phyloP scores from a whole-genome alignment of 345 rosid species.

The Eucalyptus caleyi region DNA sequence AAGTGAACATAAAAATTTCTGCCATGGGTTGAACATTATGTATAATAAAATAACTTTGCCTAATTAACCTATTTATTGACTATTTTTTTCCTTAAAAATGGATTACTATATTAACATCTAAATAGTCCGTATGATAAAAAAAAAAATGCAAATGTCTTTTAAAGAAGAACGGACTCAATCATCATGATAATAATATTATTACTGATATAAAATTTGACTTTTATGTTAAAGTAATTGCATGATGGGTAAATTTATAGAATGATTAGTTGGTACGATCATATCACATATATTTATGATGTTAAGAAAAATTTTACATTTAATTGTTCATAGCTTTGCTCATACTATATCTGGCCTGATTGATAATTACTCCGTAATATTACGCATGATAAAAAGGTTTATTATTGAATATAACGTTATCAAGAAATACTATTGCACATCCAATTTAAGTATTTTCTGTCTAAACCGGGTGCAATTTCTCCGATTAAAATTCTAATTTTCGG shows the following conservation, averaged over 20 bases:
- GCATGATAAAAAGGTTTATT: neutral
- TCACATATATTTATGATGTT: neutral
- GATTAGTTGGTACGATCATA: neutral
- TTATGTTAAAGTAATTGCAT: neutral
- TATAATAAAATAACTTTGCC: too few relatives aligned
- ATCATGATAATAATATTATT: neutral
- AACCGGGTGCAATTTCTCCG: neutral
- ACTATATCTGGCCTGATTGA: neutral
- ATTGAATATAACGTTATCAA: neutral
- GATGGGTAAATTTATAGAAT: neutral
- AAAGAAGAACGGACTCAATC: neutral
- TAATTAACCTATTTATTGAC: too few relatives aligned
- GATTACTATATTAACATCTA: too few relatives aligned
- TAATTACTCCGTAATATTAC: neutral
- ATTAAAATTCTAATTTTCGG: too few relatives aligned
- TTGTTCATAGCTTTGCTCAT: neutral
- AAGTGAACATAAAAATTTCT: too few relatives aligned
- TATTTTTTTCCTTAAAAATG: too few relatives aligned
- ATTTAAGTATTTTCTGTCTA: too few relatives aligned
- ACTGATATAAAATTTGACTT: neutral
- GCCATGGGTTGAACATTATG: too few relatives aligned
- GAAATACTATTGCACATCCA: neutral
- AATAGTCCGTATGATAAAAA: too few relatives aligned
- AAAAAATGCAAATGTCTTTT: neutral
- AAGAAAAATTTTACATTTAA: neutral